Conservation (phyloP, 2,329 filamentous ascomycete genomes). For the Cercospora sp. region DNA sequence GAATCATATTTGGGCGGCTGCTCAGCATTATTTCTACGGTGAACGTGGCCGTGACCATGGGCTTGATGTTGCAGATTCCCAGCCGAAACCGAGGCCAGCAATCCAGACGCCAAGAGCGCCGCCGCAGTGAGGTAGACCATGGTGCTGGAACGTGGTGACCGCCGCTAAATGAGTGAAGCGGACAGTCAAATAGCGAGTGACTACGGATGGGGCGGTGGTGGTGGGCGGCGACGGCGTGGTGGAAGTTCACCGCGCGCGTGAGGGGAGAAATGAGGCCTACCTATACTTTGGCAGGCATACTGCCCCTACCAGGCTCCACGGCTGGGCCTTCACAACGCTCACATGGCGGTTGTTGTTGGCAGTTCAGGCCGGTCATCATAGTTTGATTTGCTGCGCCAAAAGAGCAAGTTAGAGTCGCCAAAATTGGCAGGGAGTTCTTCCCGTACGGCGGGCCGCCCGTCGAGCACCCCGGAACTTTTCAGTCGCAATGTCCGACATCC, state of each 20-base stretch:
- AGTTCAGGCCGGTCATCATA: slow-evolving; percentile 13
- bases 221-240: slow-evolving; percentile 14
- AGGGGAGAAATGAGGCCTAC: slow-evolving; percentile 14
- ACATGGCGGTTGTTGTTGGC: slow-evolving; percentile 14
- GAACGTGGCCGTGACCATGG: slow-evolving; percentile 26
- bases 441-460: neutral
- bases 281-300: slow-evolving; percentile 18
- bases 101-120: slow-evolving; percentile 22
- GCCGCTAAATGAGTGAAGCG: slow-evolving; percentile 34
- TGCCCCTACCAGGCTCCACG: slow-evolving; percentile 13
- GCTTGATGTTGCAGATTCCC: slow-evolving; percentile 18
- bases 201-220: slow-evolving; percentile 8
- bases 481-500: slow-evolving; percentile 10
- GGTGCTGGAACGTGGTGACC: slow-evolving; percentile 22
- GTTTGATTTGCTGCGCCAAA: slow-evolving; percentile 15
- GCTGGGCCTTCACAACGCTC: slow-evolving; percentile 1
- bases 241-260: slow-evolving; percentile 9
- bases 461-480: neutral
- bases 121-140: slow-evolving; percentile 24
- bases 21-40: slow-evolving; percentile 15
- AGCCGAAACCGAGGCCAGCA: slow-evolving; percentile 25
- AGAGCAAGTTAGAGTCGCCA: slow-evolving; percentile 5
- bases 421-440: slow-evolving; percentile 6
- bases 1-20: slow-evolving; percentile 5
- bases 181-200: slow-evolving; percentile 26